Conservation (phyloP, 2,329 filamentous ascomycete species). For the Didymosphaeria variabile region DNA sequence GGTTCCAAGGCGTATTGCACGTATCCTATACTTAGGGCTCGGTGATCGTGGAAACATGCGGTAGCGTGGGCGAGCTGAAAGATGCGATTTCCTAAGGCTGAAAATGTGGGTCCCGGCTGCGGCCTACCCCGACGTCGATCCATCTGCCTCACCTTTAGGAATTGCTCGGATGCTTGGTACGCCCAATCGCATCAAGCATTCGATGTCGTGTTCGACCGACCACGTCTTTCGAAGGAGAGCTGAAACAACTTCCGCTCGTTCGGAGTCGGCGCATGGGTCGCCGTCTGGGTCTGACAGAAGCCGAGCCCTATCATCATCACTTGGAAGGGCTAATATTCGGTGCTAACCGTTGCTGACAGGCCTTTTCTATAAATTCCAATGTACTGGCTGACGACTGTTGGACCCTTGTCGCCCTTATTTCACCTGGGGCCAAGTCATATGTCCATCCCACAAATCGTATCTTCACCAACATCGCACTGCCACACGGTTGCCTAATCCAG, state of each 20-base stretch:
- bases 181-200: neutral
- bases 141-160: neutral
- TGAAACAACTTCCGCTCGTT: neutral
- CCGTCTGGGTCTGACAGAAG: neutral
- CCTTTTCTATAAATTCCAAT: neutral
- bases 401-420: slow-evolving; percentile 10
- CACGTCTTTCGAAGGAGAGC: neutral
- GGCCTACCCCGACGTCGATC: slow-evolving; percentile 4
- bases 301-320: neutral
- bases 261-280: neutral
- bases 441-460: neutral
- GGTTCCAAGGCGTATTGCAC: neutral
- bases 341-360: slow-evolving; percentile 7
- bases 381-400: slow-evolving; percentile 4
- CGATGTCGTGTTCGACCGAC: neutral
- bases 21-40: neutral
- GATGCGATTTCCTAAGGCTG: neutral
- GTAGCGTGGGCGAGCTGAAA: slow-evolving; percentile 12
- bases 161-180: neutral
- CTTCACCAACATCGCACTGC: slow-evolving; percentile 8
- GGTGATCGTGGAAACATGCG: neutral
- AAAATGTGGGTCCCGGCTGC: slow-evolving; percentile 9
- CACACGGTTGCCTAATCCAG: slow-evolving; percentile 16
- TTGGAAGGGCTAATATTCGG: slow-evolving; percentile 2
- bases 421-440: slow-evolving; percentile 3